phyloP scores from a whole-genome alignment of 176 grass and related monocot genomes.

The Lolium perenne region DNA sequence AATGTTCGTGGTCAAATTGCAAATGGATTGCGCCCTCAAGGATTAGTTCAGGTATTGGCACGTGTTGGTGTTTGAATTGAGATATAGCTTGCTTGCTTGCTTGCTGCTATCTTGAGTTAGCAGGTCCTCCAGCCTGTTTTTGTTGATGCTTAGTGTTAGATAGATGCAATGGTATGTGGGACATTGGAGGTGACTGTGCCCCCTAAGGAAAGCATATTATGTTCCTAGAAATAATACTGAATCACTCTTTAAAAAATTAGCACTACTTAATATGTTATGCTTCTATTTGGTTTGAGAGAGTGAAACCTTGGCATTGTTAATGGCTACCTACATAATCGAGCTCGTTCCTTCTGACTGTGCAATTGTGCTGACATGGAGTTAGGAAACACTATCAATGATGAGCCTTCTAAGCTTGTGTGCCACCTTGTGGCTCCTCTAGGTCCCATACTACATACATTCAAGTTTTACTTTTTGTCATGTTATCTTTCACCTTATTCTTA shows the following conservation, averaged over 20 bases:
- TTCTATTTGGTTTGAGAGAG: background rate
- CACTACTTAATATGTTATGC: background rate
- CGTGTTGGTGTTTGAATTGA: background rate
- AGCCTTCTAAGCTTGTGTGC: background rate
- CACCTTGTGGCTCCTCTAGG: background rate
- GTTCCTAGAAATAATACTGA: background rate
- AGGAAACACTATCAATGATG: background rate
- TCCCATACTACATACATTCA: background rate
- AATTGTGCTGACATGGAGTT: background rate
- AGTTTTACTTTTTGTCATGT: background rate
- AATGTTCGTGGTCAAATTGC: background rate
- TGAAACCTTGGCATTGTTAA: constrained; percentile 8
- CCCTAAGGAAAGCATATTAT: background rate
- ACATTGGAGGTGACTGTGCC: background rate
- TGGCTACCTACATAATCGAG: background rate
- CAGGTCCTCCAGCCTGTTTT: background rate
- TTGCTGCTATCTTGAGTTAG: constrained; percentile 13
- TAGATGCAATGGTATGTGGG: background rate
- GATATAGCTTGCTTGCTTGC: background rate
- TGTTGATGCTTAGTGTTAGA: constrained; percentile 3
- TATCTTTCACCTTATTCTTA: background rate
- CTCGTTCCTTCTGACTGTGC: background rate
- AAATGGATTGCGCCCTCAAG: background rate
- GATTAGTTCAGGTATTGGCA: background rate
- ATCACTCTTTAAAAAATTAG: background rate